A percentile compares a stretch with the other conserved stretches of the same genome.
Conservation (phyloP, 1,284 basidiomycete species). For the Ustilago sp. region DNA sequence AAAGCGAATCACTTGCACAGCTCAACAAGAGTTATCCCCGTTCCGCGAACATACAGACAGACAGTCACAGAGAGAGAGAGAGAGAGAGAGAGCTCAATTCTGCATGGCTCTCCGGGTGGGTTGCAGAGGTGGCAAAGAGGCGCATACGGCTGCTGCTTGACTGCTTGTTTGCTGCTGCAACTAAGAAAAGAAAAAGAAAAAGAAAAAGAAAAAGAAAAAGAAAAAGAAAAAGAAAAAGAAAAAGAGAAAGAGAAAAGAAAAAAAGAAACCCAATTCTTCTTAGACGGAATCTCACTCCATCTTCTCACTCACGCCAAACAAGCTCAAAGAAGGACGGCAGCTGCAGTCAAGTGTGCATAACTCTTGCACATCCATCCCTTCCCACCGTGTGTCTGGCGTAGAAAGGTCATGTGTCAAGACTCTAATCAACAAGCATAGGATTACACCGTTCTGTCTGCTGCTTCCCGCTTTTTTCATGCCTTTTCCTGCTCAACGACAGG, state of each 20-base stretch:
- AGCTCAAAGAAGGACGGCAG: conserved; percentile 4
- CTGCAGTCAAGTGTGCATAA: conserved; percentile 7
- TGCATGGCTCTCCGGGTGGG: not conserved
- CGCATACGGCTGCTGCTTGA: not conserved
- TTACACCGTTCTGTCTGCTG: not conserved
- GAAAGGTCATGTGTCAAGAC: conserved; percentile 3
- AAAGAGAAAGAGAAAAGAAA: not conserved
- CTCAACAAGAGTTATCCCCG: not conserved
- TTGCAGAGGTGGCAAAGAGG: not conserved
- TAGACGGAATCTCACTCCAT: not conserved
- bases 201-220: no score
- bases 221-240: no score
- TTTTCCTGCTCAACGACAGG: not conserved
- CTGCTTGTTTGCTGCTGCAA: conserved; percentile 6
- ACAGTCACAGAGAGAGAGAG: no score
- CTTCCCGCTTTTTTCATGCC: not conserved
- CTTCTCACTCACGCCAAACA: conserved; percentile 4
- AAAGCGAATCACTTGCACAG: not conserved
- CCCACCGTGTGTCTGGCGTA: no score
- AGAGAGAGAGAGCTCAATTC: not conserved
- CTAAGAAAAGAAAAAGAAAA: not conserved
- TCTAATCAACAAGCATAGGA: not conserved
- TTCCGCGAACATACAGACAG: no score
- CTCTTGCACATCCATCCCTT: conserved; percentile 11
- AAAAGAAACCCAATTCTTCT: not conserved